phyloP scores from a whole-genome alignment of 108 stramenopile species.

The Cyclotella cryptica region DNA sequence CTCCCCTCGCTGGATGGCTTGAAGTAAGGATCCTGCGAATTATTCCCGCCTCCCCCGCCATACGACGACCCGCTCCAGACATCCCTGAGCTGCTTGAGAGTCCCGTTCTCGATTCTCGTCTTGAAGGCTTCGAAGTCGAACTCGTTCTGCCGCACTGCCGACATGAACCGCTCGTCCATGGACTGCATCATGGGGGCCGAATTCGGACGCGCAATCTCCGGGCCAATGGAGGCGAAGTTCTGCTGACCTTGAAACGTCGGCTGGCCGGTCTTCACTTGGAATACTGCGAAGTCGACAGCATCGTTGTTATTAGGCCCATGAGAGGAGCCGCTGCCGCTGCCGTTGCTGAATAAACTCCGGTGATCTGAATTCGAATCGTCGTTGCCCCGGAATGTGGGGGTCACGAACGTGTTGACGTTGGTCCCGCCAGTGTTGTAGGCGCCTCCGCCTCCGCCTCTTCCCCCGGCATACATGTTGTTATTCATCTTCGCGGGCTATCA shows the following conservation, averaged over 20 bases:
- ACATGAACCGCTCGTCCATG: background rate
- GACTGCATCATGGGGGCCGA: conserved; percentile 7
- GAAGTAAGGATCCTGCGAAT: conserved; percentile 1
- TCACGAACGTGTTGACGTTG: conserved; percentile 2
- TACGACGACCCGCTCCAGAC: background rate
- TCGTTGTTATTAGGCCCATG: background rate
- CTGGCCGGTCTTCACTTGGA: background rate
- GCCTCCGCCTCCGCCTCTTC: background rate
- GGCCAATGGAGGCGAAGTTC: background rate
- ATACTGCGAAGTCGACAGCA: background rate
- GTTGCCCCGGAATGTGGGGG: background rate
- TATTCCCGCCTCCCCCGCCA: background rate
- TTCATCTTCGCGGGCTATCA: background rate
- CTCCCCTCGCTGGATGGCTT: conserved; percentile 14
- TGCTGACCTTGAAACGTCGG: background rate
- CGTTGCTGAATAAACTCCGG: background rate
- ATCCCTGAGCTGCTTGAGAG: background rate
- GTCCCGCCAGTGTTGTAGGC: background rate
- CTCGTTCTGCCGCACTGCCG: background rate
- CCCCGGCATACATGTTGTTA: background rate
- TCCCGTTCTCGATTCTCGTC: background rate
- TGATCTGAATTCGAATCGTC: background rate
- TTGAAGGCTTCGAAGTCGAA: conserved; percentile 13
- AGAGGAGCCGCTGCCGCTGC: background rate
- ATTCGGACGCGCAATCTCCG: conserved; percentile 13